Conservation (phyloP, 1,284 basidiomycete genomes). For the Rhodotorula sp. region DNA sequence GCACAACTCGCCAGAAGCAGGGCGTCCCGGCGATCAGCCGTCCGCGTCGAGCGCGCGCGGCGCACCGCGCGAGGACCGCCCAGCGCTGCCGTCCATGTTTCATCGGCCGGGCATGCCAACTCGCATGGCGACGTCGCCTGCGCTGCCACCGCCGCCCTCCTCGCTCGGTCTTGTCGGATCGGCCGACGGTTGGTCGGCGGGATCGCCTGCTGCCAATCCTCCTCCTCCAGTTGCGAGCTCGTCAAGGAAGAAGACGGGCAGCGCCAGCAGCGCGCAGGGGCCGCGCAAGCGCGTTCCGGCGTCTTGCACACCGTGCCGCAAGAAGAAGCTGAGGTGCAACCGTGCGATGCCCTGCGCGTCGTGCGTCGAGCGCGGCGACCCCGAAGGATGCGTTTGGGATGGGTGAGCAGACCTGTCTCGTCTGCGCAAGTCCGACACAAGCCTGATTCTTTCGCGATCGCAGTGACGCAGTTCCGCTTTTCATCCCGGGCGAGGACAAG, state of each 20-base stretch:
- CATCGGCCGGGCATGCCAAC: not conserved
- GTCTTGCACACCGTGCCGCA: constrained; percentile 19
- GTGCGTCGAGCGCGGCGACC: constrained; percentile 17
- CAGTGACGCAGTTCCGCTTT: constrained; percentile 26
- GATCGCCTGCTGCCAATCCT: not conserved
- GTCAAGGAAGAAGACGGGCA: not conserved
- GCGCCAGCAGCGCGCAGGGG: not conserved
- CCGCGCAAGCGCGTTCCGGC: constrained; percentile 16
- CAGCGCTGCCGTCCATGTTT: not conserved
- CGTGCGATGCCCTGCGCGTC: constrained; percentile 22
- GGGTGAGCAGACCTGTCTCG: not conserved
- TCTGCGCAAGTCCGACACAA: not conserved
- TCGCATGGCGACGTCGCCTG: not conserved
- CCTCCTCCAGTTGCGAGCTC: not conserved
- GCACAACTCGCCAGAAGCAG: not conserved
- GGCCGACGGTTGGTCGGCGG: not conserved
- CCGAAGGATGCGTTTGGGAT: constrained; percentile 30
- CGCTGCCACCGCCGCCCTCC: not conserved
- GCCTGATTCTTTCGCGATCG: not conserved
- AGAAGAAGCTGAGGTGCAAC: constrained; percentile 29
- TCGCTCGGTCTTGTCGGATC: not conserved
- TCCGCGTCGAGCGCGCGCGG: not conserved
- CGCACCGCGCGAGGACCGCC: not conserved
- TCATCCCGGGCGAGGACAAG: constrained; percentile 13
- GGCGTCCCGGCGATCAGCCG: not conserved